Evolutionary conservation across 176 grass and related monocot species (phyloP), one percentile per base, ranked within the genome.

Genomic region (Triticum urartu): DNA sequence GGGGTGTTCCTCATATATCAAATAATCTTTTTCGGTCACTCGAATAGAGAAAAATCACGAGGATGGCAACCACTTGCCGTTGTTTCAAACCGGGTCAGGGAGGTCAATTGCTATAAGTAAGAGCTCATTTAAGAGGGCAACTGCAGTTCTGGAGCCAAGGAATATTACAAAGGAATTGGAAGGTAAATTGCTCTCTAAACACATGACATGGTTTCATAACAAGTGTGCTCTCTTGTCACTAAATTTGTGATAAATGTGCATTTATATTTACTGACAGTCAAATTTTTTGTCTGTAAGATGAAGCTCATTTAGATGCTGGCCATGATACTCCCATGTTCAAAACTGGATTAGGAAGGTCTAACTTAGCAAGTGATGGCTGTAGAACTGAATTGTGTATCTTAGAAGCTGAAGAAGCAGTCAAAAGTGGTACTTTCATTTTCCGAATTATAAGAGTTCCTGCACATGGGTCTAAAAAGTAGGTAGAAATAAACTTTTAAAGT

Each of bases 91-190:
- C 47, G 79, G 91, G 56, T 80, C 35, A 47, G 91, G 86, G 72
- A 86, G 72, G 64, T 10, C 81, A 68, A 85, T 95, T 78, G 85
- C 63, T 76, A 71, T 77, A 77, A 95, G 89, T 65, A 88, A 95
- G 86, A 83, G 61, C 85, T 89, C 91, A 65, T 79, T 90, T 72
- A 80, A 85, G 75, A 93, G 89, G 79, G 93, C 88, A 81, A 85
- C 40, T 60, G 11, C 45, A 59, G 25, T 86, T 93, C 73, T 93
- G 64, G 86, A 95, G 83, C 87, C 83, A 81, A 86, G 91, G 64
- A 91, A 91, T 72, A 91, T 91, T 81, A 68, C 85, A 33, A 87
- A 84, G 77, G 91, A 84, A 71, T 65, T 92, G 80, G 84, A 89
- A 89, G 91, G 91, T 87, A 84, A 67, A 38, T 87, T 83, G 20